These are phyloP conservation scores for Backusella psychrophila DNA, from an alignment of 192 early-diverging fungal species.

Conservation along the genomic window DNA sequence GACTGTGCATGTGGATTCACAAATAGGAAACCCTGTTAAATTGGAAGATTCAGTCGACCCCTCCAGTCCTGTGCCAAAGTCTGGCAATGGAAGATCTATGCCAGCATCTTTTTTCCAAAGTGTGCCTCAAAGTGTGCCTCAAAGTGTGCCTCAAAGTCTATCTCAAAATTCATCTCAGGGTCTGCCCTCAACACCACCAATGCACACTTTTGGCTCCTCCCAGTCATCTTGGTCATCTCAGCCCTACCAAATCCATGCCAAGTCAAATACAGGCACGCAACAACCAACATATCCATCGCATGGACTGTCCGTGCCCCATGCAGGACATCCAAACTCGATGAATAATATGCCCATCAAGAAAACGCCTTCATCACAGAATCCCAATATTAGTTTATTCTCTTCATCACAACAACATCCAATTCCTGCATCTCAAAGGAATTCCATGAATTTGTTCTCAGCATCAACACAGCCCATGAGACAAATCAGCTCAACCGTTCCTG, in stretches of 20 bases:
- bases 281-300: neutral
- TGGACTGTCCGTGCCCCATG: neutral
- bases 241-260: neutral
- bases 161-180: neutral
- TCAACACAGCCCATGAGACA: slow-evolving; percentile 19
- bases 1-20: neutral
- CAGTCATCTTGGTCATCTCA: neutral
- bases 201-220: neutral
- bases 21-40: neutral
- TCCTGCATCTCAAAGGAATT: neutral
- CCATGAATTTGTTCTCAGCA: slow-evolving; percentile 3
- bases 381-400: neutral
- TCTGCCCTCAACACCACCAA: neutral
- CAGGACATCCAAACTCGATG: neutral
- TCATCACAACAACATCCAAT: neutral
- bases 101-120: neutral
- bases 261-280: neutral
- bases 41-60: neutral
- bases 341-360: neutral
- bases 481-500: slow-evolving; percentile 25
- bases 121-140: no score
- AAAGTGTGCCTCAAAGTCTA: neutral
- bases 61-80: neutral
- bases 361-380: neutral
- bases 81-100: neutral